phyloP scores from a whole-genome alignment of 306 rosid genomes.

The Neltuma alba region DNA sequence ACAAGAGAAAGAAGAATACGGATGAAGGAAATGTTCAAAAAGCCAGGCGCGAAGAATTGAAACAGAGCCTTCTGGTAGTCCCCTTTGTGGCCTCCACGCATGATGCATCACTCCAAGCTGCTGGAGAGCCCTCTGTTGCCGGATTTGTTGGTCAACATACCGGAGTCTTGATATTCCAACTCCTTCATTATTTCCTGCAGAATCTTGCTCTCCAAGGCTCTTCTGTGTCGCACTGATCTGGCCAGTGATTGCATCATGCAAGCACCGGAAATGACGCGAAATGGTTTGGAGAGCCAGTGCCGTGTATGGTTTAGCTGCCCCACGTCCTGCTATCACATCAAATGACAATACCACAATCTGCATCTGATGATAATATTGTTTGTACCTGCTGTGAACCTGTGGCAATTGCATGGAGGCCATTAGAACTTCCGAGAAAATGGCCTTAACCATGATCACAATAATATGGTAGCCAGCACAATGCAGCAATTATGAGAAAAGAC shows the following conservation, averaged over 20 bases:
- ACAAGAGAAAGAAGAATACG: constrained; percentile 44
- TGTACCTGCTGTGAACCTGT: constrained; percentile 84
- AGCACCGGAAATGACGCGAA: constrained; percentile 79
- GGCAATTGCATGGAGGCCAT: constrained; percentile 8
- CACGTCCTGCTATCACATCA: constrained; percentile 69
- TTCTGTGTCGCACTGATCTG: constrained; percentile 66
- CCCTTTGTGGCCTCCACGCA: constrained; percentile 88
- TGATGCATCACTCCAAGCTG: constrained; percentile 87
- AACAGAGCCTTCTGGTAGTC: constrained; percentile 84
- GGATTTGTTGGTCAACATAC: constrained; percentile 72
- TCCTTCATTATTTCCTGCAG: constrained; percentile 59
- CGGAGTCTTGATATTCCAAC: constrained; percentile 81
- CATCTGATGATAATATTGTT: constrained; percentile 81
- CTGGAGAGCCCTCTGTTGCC: constrained; percentile 82
- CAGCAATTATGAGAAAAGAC: background rate
- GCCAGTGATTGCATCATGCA: constrained; percentile 73
- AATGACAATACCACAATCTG: constrained; percentile 83
- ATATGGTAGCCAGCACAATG: background rate
- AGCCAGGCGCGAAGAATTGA: constrained; percentile 87
- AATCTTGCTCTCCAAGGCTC: constrained; percentile 73
- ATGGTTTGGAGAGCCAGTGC: constrained; percentile 83
- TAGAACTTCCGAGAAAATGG: background rate
- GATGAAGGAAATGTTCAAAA: constrained; percentile 90
- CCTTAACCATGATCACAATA: background rate
- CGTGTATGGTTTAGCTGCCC: constrained; percentile 85